Evolutionary conservation across 441 rosid genomes (phyloP).

Genomic region (Breynia disticha): DNA sequence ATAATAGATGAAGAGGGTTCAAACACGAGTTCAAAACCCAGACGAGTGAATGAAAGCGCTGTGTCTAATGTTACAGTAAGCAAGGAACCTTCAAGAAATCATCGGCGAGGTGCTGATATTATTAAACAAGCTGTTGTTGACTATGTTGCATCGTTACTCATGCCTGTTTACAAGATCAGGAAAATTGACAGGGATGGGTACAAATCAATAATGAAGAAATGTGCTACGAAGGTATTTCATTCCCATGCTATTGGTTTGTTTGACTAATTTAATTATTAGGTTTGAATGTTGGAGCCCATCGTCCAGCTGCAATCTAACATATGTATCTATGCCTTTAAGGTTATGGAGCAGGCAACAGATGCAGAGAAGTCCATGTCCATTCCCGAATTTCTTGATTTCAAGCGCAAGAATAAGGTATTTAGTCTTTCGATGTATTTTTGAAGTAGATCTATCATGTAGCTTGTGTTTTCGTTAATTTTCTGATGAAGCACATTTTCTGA

Average conservation of each 20-base stretch:
- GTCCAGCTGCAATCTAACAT: conserved; percentile 5
- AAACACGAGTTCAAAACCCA: conserved; percentile 59
- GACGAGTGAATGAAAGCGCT: conserved; percentile 70
- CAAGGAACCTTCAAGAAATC: conserved; percentile 50
- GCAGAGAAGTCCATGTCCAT: conserved; percentile 86
- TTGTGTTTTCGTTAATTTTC: not conserved
- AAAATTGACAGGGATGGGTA: conserved; percentile 96
- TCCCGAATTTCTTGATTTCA: conserved; percentile 86
- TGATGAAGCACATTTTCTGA: too few relatives aligned
- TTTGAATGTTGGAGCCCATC: conserved; percentile 1
- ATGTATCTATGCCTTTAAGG: conserved; percentile 37
- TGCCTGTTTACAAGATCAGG: conserved; percentile 96
- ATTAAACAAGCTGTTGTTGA: conserved; percentile 94
- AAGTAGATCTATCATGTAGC: not conserved
- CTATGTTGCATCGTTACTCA: conserved; percentile 92
- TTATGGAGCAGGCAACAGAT: conserved; percentile 94
- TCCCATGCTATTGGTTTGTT: not conserved
- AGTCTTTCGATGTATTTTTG: conserved; percentile 1
- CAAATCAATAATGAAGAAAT: conserved; percentile 97
- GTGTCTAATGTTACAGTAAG: conserved; percentile 75
- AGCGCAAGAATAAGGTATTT: conserved; percentile 89
- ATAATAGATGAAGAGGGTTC: conserved; percentile 82
- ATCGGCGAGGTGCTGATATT: conserved; percentile 58
- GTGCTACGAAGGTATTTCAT: conserved; percentile 76
- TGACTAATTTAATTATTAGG: too few relatives aligned